Conservation (phyloP, 306 rosid genomes). For the Quillaja saponaria region DNA sequence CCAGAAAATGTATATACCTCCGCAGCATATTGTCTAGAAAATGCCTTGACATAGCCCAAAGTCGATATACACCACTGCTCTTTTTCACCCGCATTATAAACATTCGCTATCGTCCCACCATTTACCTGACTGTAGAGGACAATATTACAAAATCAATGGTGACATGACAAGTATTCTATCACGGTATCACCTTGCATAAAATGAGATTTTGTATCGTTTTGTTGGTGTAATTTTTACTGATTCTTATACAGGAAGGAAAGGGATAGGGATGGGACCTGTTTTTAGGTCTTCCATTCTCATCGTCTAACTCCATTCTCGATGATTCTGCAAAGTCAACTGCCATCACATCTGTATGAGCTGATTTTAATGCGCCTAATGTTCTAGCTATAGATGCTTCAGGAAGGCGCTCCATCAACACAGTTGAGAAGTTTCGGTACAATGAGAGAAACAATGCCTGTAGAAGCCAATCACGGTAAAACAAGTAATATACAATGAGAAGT, state of each 20-base stretch:
- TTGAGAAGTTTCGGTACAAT: slow-evolving; percentile 73
- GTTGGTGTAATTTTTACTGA: no score
- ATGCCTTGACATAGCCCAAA: slow-evolving; percentile 90
- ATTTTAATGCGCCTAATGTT: slow-evolving; percentile 68
- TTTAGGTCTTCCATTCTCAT: slow-evolving; percentile 59
- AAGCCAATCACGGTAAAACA: slow-evolving; percentile 30
- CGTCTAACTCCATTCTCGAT: slow-evolving; percentile 80
- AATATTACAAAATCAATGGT: no score
- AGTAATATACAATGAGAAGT: slow-evolving; percentile 26
- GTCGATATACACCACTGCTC: slow-evolving; percentile 98
- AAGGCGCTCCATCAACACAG: slow-evolving; percentile 72
- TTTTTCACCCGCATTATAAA: slow-evolving; percentile 78
- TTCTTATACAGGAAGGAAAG: no score
- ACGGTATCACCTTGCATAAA: no score
- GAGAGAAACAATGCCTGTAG: slow-evolving; percentile 74
- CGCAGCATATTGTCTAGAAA: slow-evolving; percentile 93
- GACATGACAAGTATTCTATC: no score
- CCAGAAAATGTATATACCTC: slow-evolving; percentile 61
- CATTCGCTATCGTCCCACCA: slow-evolving; percentile 53
- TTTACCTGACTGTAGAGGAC: slow-evolving; percentile 64
- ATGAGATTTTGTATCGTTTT: no score
- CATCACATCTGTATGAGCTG: slow-evolving; percentile 57
- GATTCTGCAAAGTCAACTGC: slow-evolving; percentile 75
- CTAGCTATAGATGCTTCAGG: slow-evolving; percentile 62
- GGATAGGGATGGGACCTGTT: slow-evolving; percentile 52